phyloP scores from a whole-genome alignment of 129 eudicot species.

The Flaveria sonorensis region DNA sequence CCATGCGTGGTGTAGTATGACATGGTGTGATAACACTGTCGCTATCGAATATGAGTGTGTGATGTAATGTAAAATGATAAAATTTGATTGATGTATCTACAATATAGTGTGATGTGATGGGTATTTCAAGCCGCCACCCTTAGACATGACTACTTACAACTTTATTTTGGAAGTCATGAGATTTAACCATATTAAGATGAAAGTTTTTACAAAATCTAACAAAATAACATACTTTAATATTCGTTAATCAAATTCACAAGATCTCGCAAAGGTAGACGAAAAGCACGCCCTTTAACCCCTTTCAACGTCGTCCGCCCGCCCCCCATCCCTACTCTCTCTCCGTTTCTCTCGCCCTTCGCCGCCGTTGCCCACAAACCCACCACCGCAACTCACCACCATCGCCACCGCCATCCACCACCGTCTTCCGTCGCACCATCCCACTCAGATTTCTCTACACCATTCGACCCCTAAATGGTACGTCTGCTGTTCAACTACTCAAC shows the following conservation, averaged over 20 bases:
- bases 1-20: too few species aligned
- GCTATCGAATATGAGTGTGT: too few species aligned
- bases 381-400: neutral
- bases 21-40: too few species aligned
- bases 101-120: too few species aligned
- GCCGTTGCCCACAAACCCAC: neutral
- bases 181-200: too few species aligned
- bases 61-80: too few species aligned
- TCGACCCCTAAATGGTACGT: neutral
- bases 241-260: neutral
- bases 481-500: neutral
- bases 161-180: too few species aligned
- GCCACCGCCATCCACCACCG: conserved; percentile 10
- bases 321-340: neutral
- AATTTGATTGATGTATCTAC: too few species aligned
- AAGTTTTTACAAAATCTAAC: neutral
- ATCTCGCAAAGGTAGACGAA: neutral
- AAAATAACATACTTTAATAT: neutral
- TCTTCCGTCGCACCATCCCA: conserved; percentile 14
- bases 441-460: neutral
- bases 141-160: too few species aligned
- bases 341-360: conserved; percentile 10
- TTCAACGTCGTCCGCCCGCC: conserved; percentile 21
- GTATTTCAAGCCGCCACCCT: too few species aligned
- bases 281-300: neutral